phyloP scores from a whole-genome alignment of 2,329 filamentous ascomycete genomes.

The Aspergillus melleus region DNA sequence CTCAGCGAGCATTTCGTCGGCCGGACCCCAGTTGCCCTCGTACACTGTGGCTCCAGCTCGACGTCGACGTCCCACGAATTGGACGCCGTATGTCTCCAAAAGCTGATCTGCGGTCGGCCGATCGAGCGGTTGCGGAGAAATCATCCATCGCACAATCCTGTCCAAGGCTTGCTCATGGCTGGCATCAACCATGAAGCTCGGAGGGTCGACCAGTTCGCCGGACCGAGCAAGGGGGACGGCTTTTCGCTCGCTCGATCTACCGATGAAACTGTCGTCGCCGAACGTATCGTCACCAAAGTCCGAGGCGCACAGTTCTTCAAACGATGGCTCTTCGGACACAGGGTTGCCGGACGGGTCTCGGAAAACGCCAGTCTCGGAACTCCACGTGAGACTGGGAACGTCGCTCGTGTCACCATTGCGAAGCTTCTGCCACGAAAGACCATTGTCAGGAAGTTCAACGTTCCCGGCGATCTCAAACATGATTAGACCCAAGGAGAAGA shows the following conservation, averaged over 20 bases:
- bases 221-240: constrained; percentile 39
- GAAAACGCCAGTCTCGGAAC: constrained; percentile 65
- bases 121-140: constrained; percentile 68
- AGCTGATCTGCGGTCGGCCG: constrained; percentile 76
- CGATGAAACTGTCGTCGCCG: constrained; percentile 37
- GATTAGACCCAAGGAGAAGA: constrained; percentile 92
- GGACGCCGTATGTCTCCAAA: constrained; percentile 69
- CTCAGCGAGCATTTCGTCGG: constrained; percentile 60
- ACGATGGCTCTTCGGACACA: constrained; percentile 48
- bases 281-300: constrained; percentile 48
- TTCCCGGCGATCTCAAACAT: constrained; percentile 94
- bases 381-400: constrained; percentile 83
- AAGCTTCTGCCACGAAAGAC: constrained; percentile 84
- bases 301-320: constrained; percentile 45
- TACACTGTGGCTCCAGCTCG: constrained; percentile 90
- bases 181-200: constrained; percentile 83
- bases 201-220: constrained; percentile 67
- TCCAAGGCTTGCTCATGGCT: constrained; percentile 75
- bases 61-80: constrained; percentile 75
- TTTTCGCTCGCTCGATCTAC: constrained; percentile 26
- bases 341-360: constrained; percentile 75
- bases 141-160: constrained; percentile 83
- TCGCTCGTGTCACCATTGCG: constrained; percentile 86
- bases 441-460: constrained; percentile 89
- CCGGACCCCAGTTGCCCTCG: constrained; percentile 92